These are phyloP conservation scores for Colletotrichum graminicola DNA, from an alignment of 2,329 filamentous ascomycete genomes.

Conservation along the genomic window DNA sequence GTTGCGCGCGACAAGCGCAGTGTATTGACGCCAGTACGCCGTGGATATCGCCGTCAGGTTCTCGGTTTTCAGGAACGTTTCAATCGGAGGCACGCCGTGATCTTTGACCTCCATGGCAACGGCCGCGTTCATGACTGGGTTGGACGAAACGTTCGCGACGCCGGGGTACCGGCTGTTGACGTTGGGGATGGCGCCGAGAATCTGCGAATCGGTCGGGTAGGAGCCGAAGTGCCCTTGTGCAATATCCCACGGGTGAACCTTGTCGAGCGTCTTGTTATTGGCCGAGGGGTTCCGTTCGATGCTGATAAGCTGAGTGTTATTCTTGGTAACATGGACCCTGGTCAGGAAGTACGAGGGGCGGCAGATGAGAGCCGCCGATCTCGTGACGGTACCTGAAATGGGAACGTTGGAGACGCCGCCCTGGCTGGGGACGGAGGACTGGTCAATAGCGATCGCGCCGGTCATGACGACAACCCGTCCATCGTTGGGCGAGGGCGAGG, in stretches of 20 bases:
- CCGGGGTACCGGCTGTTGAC: slow-evolving; percentile 44
- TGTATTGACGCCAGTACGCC: slow-evolving; percentile 52
- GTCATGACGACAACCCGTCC: slow-evolving; percentile 46
- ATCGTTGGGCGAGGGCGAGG: slow-evolving; percentile 39
- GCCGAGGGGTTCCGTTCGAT: slow-evolving; percentile 32
- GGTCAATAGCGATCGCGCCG: slow-evolving; percentile 43
- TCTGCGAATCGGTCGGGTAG: slow-evolving; percentile 39
- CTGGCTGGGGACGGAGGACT: slow-evolving; percentile 19
- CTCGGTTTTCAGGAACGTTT: slow-evolving; percentile 45
- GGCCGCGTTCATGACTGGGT: slow-evolving; percentile 51
- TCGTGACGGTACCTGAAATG: slow-evolving; percentile 43
- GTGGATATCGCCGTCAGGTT: slow-evolving; percentile 47
- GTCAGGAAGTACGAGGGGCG: slow-evolving; percentile 46
- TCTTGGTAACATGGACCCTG: slow-evolving; percentile 45
- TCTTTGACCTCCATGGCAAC: slow-evolving; percentile 47
- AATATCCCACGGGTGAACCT: slow-evolving; percentile 46
- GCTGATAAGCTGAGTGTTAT: slow-evolving; percentile 42
- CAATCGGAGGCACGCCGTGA: slow-evolving; percentile 42
- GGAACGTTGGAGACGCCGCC: slow-evolving; percentile 30
- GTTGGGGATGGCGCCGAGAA: slow-evolving; percentile 25
- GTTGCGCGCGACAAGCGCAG: slow-evolving; percentile 50
- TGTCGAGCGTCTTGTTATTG: slow-evolving; percentile 36
- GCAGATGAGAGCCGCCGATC: slow-evolving; percentile 48
- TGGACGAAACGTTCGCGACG: slow-evolving; percentile 47
- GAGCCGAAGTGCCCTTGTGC: slow-evolving; percentile 46